These are phyloP conservation scores for Sporothrix variecibatus DNA, from an alignment of 2,329 filamentous ascomycete species.

Conservation along the genomic window DNA sequence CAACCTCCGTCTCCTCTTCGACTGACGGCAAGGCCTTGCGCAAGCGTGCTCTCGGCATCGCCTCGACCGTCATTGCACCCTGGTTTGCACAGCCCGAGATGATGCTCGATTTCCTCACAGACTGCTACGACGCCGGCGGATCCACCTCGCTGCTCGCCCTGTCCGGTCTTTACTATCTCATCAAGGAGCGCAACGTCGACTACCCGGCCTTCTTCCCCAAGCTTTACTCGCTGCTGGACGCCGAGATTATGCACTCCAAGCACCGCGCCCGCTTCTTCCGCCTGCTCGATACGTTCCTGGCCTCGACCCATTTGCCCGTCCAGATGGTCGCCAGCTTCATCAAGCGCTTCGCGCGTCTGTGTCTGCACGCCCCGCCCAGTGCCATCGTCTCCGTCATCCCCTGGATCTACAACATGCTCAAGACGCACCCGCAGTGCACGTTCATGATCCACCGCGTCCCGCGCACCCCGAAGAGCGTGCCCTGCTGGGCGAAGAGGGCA, in stretches of 20 bases:
- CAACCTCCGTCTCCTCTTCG: conserved; percentile 52
- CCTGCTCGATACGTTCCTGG: conserved; percentile 84
- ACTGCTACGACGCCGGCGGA: conserved; percentile 85
- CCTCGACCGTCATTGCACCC: conserved; percentile 77
- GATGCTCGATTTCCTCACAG: conserved; percentile 94
- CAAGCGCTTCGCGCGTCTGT: conserved; percentile 83
- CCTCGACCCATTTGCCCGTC: conserved; percentile 88
- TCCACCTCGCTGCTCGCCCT: conserved; percentile 84
- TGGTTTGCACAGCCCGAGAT: conserved; percentile 89
- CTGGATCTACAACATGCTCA: conserved; percentile 94
- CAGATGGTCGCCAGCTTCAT: conserved; percentile 92
- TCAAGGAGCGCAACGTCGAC: conserved; percentile 89
- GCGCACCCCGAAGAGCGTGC: conserved; percentile 56
- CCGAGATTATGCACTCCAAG: conserved; percentile 86
- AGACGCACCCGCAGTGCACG: conserved; percentile 83
- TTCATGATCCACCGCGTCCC: conserved; percentile 91
- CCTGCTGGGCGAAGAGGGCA: conserved; percentile 58
- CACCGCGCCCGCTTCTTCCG: conserved; percentile 93
- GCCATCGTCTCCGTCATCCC: conserved; percentile 88
- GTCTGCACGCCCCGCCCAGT: conserved; percentile 84
- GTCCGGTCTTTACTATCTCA: conserved; percentile 92
- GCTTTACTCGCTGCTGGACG: conserved; percentile 88
- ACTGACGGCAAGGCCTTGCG: conserved; percentile 64
- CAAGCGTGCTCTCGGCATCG: conserved; percentile 74
- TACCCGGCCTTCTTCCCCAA: conserved; percentile 94